Evolutionary conservation across 2,329 filamentous ascomycete species (phyloP).

Genomic region (Fusarium sp.): DNA sequence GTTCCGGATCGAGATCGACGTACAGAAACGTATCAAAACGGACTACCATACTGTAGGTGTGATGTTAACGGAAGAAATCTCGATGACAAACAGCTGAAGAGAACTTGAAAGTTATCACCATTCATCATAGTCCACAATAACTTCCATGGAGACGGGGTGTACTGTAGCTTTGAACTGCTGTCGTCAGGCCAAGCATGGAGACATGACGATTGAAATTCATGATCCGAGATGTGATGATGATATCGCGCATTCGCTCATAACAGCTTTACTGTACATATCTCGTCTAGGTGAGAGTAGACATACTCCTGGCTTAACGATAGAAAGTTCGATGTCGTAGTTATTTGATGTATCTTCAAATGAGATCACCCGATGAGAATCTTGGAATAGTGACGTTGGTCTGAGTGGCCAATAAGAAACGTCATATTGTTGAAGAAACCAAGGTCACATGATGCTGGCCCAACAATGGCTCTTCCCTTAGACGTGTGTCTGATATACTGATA

Average conservation of each 20-base stretch:
- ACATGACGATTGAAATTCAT: slow-evolving; percentile 28
- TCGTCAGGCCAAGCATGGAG: neutral
- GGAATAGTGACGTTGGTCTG: neutral
- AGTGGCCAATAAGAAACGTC: neutral
- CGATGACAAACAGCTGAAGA: neutral
- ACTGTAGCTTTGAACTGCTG: neutral
- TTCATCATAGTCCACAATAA: neutral
- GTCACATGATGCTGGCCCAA: accelerated
- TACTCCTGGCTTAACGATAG: neutral
- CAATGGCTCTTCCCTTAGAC: accelerated
- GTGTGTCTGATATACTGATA: neutral
- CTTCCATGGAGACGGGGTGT: neutral
- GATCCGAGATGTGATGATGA: neutral
- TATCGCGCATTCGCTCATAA: neutral
- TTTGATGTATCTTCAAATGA: neutral
- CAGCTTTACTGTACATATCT: neutral
- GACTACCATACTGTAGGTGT: slow-evolving; percentile 1
- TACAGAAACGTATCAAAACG: neutral
- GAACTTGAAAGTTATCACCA: neutral
- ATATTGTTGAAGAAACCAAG: neutral
- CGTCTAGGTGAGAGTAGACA: accelerated
- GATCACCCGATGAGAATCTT: neutral
- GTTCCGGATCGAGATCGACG: slow-evolving; percentile 11
- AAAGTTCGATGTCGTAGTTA: neutral
- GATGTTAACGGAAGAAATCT: neutral